Conservation (phyloP, 75 land plant species). For the Azolla pinnata region DNA sequence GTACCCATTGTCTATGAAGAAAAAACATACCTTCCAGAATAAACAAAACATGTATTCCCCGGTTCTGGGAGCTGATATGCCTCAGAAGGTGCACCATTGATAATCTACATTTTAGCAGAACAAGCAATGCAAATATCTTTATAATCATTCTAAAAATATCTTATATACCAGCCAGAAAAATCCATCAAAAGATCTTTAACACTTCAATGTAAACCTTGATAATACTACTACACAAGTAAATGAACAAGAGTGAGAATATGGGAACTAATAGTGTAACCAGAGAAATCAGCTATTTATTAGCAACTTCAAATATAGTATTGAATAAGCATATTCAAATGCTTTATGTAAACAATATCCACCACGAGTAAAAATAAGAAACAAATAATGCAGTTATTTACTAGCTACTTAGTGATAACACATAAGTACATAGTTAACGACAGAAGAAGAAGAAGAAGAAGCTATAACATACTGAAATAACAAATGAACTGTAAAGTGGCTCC, state of each 20-base stretch:
- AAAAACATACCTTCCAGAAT: background rate
- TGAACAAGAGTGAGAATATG: no score
- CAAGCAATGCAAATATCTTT: background rate
- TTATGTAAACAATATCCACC: background rate
- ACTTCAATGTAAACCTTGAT: no score
- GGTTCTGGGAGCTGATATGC: background rate
- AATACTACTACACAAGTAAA: no score
- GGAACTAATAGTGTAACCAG: background rate
- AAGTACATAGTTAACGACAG: no score
- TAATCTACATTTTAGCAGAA: slow-evolving; percentile 6
- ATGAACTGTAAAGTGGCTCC: slow-evolving; percentile 59
- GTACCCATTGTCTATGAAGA: no score
- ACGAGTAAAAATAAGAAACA: background rate
- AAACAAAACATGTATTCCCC: slow-evolving; percentile 1
- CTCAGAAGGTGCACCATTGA: slow-evolving; percentile 3
- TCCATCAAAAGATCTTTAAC: no score
- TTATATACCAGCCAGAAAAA: no score
- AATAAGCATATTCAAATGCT: background rate
- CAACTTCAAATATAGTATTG: background rate
- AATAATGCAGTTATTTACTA: no score
- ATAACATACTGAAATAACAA: slow-evolving; percentile 49
- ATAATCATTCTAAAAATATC: no score
- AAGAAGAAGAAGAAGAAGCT: background rate
- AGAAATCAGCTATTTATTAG: background rate
- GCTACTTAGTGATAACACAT: no score